Evolutionary conservation across 148 eudicot species (phyloP).

Genomic region (Pharnaceum exiguum): DNA sequence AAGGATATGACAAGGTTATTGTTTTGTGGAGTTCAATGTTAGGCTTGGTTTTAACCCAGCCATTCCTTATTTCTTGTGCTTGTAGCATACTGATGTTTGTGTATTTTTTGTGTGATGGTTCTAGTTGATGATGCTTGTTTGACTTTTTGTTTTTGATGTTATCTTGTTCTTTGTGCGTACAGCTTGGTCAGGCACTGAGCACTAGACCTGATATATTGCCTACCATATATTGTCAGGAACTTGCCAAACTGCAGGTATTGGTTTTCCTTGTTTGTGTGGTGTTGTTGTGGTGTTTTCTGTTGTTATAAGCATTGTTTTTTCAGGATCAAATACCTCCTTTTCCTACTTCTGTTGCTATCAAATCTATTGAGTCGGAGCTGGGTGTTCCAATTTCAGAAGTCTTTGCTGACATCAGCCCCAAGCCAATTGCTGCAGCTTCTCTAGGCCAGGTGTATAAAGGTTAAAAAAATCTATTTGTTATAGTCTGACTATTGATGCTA

Average conservation of each 20-base stretch:
- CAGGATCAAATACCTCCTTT: constrained; percentile 99
- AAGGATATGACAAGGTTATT: too few relatives aligned
- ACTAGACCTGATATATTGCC: constrained; percentile 96
- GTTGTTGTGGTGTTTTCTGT: not conserved
- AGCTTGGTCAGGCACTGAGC: constrained; percentile 99
- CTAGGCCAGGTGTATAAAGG: constrained; percentile 99
- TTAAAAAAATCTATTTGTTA: constrained; percentile 25
- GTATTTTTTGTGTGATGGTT: not conserved
- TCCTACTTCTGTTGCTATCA: constrained; percentile 70
- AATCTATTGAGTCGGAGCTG: constrained; percentile 82
- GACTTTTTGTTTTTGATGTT: not conserved
- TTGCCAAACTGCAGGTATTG: constrained; percentile 84
- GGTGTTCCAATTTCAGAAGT: constrained; percentile 73
- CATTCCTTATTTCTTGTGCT: not conserved
- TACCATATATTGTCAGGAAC: constrained; percentile 80
- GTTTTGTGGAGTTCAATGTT: too few relatives aligned
- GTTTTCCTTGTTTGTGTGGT: not conserved
- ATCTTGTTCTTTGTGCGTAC: constrained; percentile 20
- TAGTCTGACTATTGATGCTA: not conserved
- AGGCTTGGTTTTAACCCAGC: too few relatives aligned
- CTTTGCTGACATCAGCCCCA: constrained; percentile 86
- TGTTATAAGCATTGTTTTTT: not conserved
- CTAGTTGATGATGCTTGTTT: not conserved
- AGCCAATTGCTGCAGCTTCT: constrained; percentile 97
- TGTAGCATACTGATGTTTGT: not conserved